These are phyloP conservation scores for Castanea mollissima DNA, from an alignment of 306 rosid genomes.

Conservation along the genomic window DNA sequence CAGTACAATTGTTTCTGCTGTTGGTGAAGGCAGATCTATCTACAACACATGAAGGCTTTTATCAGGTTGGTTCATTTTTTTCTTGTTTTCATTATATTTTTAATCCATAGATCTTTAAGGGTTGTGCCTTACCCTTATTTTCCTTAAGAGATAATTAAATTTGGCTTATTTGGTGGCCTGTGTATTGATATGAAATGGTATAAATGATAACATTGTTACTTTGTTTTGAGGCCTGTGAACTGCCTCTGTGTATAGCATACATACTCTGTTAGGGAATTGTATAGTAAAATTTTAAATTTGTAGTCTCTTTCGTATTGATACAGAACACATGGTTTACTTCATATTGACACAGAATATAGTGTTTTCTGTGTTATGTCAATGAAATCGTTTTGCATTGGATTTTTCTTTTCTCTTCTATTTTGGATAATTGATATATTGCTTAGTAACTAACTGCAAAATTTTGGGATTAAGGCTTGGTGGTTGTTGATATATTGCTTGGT, in stretches of 20 bases:
- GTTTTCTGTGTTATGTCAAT: no score
- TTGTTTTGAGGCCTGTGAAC: neutral
- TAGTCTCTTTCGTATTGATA: neutral
- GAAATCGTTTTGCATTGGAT: no score
- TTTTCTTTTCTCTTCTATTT: no score
- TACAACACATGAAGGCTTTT: slow-evolving; percentile 93
- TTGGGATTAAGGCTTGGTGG: neutral
- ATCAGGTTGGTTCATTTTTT: slow-evolving; percentile 52
- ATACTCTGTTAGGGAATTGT: no score
- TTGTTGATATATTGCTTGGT: no score
- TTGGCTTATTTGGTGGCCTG: neutral
- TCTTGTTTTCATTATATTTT: neutral
- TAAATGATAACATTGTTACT: neutral
- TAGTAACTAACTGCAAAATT: no score
- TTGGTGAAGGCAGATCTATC: slow-evolving; percentile 95
- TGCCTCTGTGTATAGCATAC: no score
- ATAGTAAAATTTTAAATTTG: neutral
- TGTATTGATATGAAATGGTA: neutral
- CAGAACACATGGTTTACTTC: neutral
- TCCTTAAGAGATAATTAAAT: neutral
- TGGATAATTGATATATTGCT: no score
- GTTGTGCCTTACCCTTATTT: neutral
- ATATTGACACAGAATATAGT: neutral
- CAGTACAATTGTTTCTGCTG: slow-evolving; percentile 92
- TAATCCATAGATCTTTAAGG: neutral